phyloP scores from a whole-genome alignment of 768 basidiomycete genomes.

The Boletus edulis region DNA sequence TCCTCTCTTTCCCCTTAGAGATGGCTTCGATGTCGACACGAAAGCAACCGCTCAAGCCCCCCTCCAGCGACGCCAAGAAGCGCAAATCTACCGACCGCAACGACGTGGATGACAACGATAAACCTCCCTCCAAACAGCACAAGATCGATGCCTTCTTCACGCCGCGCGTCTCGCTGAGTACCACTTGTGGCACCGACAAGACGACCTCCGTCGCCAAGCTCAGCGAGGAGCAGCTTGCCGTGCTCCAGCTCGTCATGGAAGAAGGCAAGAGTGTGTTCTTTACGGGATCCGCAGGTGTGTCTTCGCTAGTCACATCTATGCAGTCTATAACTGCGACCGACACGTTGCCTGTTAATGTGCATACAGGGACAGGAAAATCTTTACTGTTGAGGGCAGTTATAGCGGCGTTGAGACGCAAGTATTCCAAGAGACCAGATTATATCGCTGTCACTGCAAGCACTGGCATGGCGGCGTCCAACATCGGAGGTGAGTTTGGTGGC shows the following conservation, averaged over 20 bases:
- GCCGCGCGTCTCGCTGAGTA: conserved; percentile 26
- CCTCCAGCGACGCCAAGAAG: conserved; percentile 18
- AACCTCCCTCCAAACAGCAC: conserved; percentile 17
- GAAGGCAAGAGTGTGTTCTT: conserved; percentile 63
- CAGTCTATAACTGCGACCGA: neutral
- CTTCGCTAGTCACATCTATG: neutral
- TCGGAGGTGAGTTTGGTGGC: conserved; percentile 33
- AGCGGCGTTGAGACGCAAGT: conserved; percentile 41
- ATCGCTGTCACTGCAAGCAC: conserved; percentile 48
- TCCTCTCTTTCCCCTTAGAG: neutral
- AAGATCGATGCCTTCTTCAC: conserved; percentile 28
- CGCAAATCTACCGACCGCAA: conserved; percentile 16
- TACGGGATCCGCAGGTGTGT: conserved; percentile 64
- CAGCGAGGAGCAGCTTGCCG: conserved; percentile 51
- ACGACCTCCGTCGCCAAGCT: conserved; percentile 39
- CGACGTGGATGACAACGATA: neutral
- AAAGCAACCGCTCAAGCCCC: conserved; percentile 10
- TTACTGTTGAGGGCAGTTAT: conserved; percentile 59
- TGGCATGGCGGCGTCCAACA: conserved; percentile 48
- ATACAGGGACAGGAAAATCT: conserved; percentile 62
- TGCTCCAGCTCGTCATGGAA: conserved; percentile 52
- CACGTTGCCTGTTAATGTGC: neutral
- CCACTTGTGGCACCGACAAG: conserved; percentile 29
- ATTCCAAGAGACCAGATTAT: conserved; percentile 29
- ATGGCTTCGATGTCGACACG: conserved; percentile 6